Evolutionary conservation across 78 protist genomes (phyloP), one percentile per base, ranked within the genome.

Genomic region (Diacronema lutheri): DNA sequence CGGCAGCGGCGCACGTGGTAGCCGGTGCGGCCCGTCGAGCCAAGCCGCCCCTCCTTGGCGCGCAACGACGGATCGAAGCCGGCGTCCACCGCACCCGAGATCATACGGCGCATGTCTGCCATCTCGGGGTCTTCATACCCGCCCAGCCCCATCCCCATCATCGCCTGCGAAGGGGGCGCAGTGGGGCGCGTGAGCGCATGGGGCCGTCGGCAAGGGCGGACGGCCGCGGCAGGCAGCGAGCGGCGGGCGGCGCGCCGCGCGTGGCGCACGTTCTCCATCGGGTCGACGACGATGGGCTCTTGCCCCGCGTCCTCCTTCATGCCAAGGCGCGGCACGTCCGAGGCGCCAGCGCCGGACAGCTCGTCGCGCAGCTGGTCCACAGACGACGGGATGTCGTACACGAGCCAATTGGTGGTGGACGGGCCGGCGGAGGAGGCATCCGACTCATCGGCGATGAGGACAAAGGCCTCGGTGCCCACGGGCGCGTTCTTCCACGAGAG

Each of bases 221-320:
- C n/a, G n/a, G n/a, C n/a, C n/a, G n/a, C n/a, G n/a, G n/a, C n/a
- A n/a, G n/a, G n/a, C n/a, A n/a, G n/a, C n/a, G n/a, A n/a, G n/a
- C n/a, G n/a, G n/a, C n/a, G n/a, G n/a, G n/a, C n/a, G n/a, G n/a
- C n/a, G n/a, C n/a, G n/a, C n/a, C n/a, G n/a, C n/a, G n/a, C n/a
- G n/a, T n/a, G n/a, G n/a, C n/a, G n/a, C n/a, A n/a, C 40, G 37
- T 13, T 10, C 6, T 56, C 79, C 79, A 71, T 71, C 21, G 79
- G 79, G 21, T 71, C 79, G 35, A 71, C 79, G 9, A 71, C 79
- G 20, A 71, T 56, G 6, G 79, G 79, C 58, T 56, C 79, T 9
- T 71, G 79, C 37, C 79, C 79, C 55, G 79, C 79, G 37, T 71
- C 79, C 25, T 71, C 79, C 57, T 71, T 71, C 46, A 71, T 41